A percentile compares a stretch with the other conserved stretches of the same genome.
Evolutionary conservation across 805 yeast species (phyloP).

Genomic region (Wickerhamiella parazyma): DNA sequence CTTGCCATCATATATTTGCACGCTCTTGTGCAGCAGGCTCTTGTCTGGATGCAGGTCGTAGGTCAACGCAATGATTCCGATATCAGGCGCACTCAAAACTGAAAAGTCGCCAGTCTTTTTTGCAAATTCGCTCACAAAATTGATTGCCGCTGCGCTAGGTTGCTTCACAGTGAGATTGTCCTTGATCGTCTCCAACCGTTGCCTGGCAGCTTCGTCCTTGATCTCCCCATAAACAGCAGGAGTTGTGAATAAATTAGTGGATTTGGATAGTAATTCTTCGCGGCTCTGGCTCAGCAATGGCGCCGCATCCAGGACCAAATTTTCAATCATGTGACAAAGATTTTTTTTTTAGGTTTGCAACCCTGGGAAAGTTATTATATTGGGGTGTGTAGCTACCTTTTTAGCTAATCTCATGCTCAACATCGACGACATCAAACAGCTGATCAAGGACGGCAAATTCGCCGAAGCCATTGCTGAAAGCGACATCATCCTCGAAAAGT

Average conservation of each 20-base stretch:
- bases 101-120: conserved; percentile 80
- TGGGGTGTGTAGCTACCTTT: no score
- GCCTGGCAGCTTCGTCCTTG: conserved; percentile 71
- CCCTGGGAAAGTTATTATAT: no score
- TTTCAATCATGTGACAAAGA: conserved; percentile 22
- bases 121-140: conserved; percentile 61
- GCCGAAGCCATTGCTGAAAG: conserved; percentile 11
- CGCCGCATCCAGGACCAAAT: conserved; percentile 83
- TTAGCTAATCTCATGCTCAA: not conserved
- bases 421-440: conserved; percentile 5
- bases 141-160: conserved; percentile 53
- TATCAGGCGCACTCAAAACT: conserved; percentile 81
- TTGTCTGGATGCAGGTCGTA: conserved; percentile 44
- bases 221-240: conserved; percentile 85
- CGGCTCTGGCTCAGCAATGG: conserved; percentile 83
- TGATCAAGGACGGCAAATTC: conserved; percentile 9
- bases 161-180: conserved; percentile 57
- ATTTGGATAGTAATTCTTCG: conserved; percentile 55
- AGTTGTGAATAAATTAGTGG: conserved; percentile 65
- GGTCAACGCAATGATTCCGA: conserved; percentile 81
- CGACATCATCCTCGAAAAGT: conserved; percentile 7
- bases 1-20: conserved; percentile 11
- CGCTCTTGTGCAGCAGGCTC: conserved; percentile 13
- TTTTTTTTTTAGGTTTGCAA: no score
- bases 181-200: conserved; percentile 69